Evolutionary conservation across 1,139 yeast species (phyloP), one percentile per base, ranked within the genome.

Genomic region (Pichia sp.): DNA sequence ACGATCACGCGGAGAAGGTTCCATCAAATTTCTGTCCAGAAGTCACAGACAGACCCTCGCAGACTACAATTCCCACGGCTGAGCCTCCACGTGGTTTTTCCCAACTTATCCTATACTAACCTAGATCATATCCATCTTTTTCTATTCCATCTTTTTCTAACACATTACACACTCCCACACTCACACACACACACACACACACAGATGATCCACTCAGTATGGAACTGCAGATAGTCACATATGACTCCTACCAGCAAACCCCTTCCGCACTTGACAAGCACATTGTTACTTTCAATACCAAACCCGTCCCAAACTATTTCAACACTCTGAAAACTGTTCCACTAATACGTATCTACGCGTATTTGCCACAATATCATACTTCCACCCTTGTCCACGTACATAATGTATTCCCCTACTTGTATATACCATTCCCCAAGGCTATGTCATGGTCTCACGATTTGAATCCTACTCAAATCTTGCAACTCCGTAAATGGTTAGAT

Each of bases 381-480:
- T 66, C 25, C 12, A 11, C 72, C 18, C 56, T 77, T 14, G 69
- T 84, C 1, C 96, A 91, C 58, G 66, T 93, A 10, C 97, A 89
- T 62, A 91, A 93, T 40, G 75, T 75, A 20, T 84, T 70, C 50
- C 98, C 97, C 0, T 91, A 91, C 55, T 52, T 91, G 7, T 88
- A 73, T 54, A 66, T 89, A 3, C 77, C 76, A 32, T 81, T 72
- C 51, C 63, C 63, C 34, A 77, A 73, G 0, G 51, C 61, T 1
- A 25, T 24, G 5, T 47, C 60, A 8, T 53, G 52, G 31, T 52
- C 49, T 3, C 46, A 48, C 4, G 47, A 47, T 5, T 49, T 38
- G 4, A 7, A 60, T 10, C 48, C 55, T 9, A 46, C 52, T 7
- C 56, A 56, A 36, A 57, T 67, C 14, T 7, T 19, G 8, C 43